phyloP scores from a whole-genome alignment of 164 flowering plant genomes.

The Liquidambar formosana region DNA sequence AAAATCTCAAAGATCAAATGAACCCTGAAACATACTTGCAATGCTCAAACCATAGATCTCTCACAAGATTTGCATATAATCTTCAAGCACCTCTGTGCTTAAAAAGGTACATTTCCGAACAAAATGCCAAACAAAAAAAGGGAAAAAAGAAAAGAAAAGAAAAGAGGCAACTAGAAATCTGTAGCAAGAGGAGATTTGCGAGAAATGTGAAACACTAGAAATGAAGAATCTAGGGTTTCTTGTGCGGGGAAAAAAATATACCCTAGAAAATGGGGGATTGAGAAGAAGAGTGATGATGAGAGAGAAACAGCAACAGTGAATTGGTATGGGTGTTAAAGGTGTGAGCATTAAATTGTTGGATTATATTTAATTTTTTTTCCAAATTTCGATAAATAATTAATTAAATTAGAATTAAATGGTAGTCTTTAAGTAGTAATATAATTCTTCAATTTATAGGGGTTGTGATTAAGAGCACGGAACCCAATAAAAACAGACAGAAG shows the following conservation, averaged over 20 bases:
- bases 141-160: background rate
- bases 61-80: too few relatives aligned
- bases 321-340: slow-evolving; percentile 5
- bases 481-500: background rate
- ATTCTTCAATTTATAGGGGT: background rate
- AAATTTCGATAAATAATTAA: too few relatives aligned
- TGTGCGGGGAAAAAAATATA: background rate
- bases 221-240: background rate
- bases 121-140: background rate
- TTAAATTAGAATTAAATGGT: too few relatives aligned
- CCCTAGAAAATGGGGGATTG: background rate
- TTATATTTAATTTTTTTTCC: background rate
- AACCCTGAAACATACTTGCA: too few relatives aligned
- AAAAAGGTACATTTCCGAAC: background rate
- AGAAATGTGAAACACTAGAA: background rate
- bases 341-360: background rate
- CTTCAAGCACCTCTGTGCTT: too few relatives aligned
- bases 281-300: background rate
- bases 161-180: background rate
- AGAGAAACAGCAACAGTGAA: slow-evolving; percentile 9
- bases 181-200: background rate
- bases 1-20: too few relatives aligned
- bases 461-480: too few relatives aligned
- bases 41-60: too few relatives aligned
- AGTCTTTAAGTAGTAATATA: background rate